Base-by-base conservation (phyloP, 2,329 filamentous ascomycete species). In the Metarhizium album region DNA sequence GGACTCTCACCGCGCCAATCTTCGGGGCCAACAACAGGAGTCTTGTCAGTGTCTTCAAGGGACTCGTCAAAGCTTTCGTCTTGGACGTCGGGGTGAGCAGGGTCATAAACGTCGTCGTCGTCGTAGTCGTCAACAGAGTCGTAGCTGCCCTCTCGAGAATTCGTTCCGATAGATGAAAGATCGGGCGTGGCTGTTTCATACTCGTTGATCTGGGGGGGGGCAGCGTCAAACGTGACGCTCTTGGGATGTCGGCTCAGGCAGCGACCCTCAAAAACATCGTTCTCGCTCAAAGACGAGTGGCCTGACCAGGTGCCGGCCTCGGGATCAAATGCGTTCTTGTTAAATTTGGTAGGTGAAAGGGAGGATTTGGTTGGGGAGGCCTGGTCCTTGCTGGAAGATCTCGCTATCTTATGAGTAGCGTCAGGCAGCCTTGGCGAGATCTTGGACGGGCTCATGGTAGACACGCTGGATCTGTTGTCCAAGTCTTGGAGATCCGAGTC, bases 101-200 rank as follows among this genome's bases (percentile, higher is more conserved):
- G 62, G 63, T 96, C 89, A 53, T 70, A 70, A 33, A 69, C 59
- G 43, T 65, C 54, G 43, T 82, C 74, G 43, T 90, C 85, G 24
- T 84, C 80, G 40, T 90, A 80, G 40, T 86, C 82, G 13, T 88
- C 84, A 31, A 87, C 82, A 0, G 88, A 91, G 55, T 96, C 90
- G 65, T 87, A 96, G 70, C 91, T 97, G 42, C 90, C 89, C 62
- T 96, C 89, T 8, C 91, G 85, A 13, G 91, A 97, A 58, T 86
- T 90, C 46, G 87, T 91, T 24, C 87, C 88, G 23, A 94, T 76
- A 0, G 90, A 95, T 2, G 91, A 96, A n/a, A 94, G 80, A 63
- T 96, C 93, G 11, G 93, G 93, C 2, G 93, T 98, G 33, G 89
- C 87, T 86, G 96, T 90, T 69, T 97, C 93, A 66, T 97, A 98